Base-by-base conservation (phyloP, 306 rosid genomes). In the Spatholobus suberectus region DNA sequence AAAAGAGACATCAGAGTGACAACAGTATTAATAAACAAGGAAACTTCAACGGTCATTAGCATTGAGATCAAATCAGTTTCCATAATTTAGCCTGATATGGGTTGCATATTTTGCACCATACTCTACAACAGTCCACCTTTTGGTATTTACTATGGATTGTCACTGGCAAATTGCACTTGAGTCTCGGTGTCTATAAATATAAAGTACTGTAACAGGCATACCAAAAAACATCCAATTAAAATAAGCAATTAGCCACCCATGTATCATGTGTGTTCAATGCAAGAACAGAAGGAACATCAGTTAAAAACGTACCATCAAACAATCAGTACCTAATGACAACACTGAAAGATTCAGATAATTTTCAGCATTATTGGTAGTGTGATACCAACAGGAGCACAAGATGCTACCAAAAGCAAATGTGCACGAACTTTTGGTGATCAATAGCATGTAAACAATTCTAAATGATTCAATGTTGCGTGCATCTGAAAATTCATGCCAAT, bases 51-150 rank as follows among this genome's bases (percentile, higher is more conserved):
- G 14, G 43, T 65, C 55, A 73, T 54, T 66, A 55, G 73, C 55
- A 23, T 43, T 67, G 41, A 62, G 61, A 71, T n/a, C 7, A 62
- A 77, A 52, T 51, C 75, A 71, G 46, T 58, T 44, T 62, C 80
- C 79, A 77, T 8, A 73, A 71, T 5, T 38, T 58, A 15, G n/a
- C 54, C 46, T 43, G 35, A 75, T 20, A 58, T 35, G 57, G 44
- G n/a, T 59, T 4, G 29, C 41, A 38, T 70, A 24, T 70, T 29
- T 7, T 40, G 46, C 27, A 67, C 41, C 74, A 70, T 6, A 47
- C 70, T 43, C 40, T 51, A 70, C 51, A 43, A 26, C 58, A 69
- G 55, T 44, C 57, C 51, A 58, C 57, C 80, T 71, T 77, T 67
- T 15, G 59, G 34, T 20, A 37, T 52, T 23, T 35, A 74, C 58